A percentile compares a stretch with the other conserved stretches of the same genome.
phyloP scores from a whole-genome alignment of 495 filamentous ascomycete species.

The Aspergillus nanangensis region DNA sequence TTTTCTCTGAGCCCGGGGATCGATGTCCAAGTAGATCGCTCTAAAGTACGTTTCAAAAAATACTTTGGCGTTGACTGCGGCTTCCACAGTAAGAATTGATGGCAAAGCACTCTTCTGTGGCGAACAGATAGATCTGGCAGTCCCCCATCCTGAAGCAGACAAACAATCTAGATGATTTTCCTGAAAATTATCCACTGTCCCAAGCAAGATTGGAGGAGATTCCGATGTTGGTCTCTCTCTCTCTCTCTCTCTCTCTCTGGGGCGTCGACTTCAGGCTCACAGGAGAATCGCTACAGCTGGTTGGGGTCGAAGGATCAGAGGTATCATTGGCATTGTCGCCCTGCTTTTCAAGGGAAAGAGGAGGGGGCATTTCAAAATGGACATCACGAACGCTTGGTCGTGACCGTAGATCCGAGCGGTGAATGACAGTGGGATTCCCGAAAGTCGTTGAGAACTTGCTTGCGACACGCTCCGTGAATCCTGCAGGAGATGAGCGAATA shows the following conservation, averaged over 20 bases:
- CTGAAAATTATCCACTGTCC: too few species aligned
- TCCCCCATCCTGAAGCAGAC: too few species aligned
- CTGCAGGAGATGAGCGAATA: constrained; percentile 19
- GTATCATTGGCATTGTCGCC: constrained; percentile 31
- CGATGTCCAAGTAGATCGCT: constrained; percentile 48
- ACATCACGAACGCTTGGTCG: constrained; percentile 37
- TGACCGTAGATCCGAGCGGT: constrained; percentile 38
- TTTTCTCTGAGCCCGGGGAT: constrained; percentile 61
- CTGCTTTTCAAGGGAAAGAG: constrained; percentile 12
- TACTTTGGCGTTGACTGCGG: constrained; percentile 73
- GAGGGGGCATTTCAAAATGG: constrained; percentile 13
- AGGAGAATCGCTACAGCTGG: constrained; percentile 30
- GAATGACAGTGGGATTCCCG: constrained; percentile 51
- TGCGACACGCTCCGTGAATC: constrained; percentile 40
- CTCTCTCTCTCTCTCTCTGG: too few species aligned
- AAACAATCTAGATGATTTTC: too few species aligned
- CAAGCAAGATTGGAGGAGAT: too few species aligned
- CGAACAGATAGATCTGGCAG: too few species aligned
- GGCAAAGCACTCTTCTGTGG: too few species aligned
- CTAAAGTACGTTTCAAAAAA: constrained; percentile 84
- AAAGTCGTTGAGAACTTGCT: constrained; percentile 47
- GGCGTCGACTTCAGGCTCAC: constrained; percentile 31
- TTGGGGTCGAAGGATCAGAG: constrained; percentile 34
- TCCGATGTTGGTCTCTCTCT: too few species aligned
- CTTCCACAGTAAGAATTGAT: constrained; percentile 73